These are phyloP conservation scores for Cordia subcordata DNA, from an alignment of 257 asterid species.

Conservation along the genomic window DNA sequence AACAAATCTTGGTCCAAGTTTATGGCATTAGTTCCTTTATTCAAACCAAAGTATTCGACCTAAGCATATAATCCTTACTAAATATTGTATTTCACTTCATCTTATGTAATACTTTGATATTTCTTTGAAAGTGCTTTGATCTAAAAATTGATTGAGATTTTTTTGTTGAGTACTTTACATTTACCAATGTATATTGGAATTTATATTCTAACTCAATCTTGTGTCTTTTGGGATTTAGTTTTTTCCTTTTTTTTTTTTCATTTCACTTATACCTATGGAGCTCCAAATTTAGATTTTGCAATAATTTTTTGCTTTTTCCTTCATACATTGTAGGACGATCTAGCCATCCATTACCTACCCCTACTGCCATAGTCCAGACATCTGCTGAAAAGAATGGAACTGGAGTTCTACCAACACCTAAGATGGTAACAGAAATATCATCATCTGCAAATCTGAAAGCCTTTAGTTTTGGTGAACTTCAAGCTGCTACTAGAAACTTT, in stretches of 20 bases:
- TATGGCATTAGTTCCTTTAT: no score
- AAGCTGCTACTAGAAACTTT: conserved; percentile 26
- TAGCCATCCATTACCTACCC: conserved; percentile 33
- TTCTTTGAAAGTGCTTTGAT: background rate
- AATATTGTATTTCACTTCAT: background rate
- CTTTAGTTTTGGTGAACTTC: conserved; percentile 27
- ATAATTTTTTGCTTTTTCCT: background rate
- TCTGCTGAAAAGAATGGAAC: conserved; percentile 6
- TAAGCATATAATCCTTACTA: no score
- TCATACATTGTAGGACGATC: conserved; percentile 15
- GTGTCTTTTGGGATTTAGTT: background rate
- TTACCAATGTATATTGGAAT: no score
- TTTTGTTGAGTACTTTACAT: background rate
- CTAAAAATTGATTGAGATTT: background rate
- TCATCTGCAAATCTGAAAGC: conserved; percentile 34
- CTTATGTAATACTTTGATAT: no score
- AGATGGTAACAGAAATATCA: conserved; percentile 31
- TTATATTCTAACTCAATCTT: no score
- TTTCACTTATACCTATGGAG: background rate
- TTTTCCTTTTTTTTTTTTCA: background rate
- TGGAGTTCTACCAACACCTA: conserved; percentile 13
- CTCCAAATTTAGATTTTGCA: background rate
- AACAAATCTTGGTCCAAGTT: no score
- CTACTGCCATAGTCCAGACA: conserved; percentile 8
- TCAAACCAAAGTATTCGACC: no score